These are phyloP conservation scores for Thermothelomyces thermophilus DNA, from an alignment of 2,329 filamentous ascomycete species.

Conservation along the genomic window DNA sequence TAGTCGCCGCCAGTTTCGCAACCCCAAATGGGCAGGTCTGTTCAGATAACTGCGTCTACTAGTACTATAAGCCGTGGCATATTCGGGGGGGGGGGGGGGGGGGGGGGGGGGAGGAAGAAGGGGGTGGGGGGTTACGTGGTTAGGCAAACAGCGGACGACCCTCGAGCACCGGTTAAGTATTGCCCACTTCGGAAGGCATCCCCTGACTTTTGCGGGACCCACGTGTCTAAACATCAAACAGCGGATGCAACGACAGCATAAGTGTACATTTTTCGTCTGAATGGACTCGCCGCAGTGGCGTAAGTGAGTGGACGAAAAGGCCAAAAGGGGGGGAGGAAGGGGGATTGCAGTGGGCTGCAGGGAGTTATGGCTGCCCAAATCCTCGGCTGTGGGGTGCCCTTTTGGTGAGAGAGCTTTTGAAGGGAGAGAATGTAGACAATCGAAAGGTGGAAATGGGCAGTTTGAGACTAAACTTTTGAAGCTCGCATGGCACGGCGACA, in stretches of 20 bases:
- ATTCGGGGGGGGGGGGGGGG: too few species aligned
- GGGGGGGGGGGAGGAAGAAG: too few species aligned
- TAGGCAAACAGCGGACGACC: too few species aligned
- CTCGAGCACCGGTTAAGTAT: too few species aligned
- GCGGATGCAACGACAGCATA: background rate
- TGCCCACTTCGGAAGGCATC: background rate
- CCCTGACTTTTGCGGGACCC: background rate
- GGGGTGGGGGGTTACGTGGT: too few species aligned
- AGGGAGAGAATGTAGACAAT: too few species aligned
- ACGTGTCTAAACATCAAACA: constrained; percentile 1
- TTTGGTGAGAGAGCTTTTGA: too few species aligned
- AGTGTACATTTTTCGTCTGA: background rate
- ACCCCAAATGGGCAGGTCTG: too few species aligned
- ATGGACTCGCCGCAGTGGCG: background rate
- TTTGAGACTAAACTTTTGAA: background rate
- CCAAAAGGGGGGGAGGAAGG: background rate
- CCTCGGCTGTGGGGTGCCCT: background rate
- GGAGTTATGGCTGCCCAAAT: background rate
- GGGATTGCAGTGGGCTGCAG: background rate
- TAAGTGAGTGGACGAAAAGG: background rate
- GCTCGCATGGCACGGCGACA: constrained; percentile 6
- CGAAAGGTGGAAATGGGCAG: too few species aligned
- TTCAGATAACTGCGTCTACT: too few species aligned
- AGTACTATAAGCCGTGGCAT: too few species aligned
- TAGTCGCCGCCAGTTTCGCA: too few species aligned